Evolutionary conservation across 1,284 basidiomycete genomes (phyloP).

Genomic region (Entoloma clypeatum): DNA sequence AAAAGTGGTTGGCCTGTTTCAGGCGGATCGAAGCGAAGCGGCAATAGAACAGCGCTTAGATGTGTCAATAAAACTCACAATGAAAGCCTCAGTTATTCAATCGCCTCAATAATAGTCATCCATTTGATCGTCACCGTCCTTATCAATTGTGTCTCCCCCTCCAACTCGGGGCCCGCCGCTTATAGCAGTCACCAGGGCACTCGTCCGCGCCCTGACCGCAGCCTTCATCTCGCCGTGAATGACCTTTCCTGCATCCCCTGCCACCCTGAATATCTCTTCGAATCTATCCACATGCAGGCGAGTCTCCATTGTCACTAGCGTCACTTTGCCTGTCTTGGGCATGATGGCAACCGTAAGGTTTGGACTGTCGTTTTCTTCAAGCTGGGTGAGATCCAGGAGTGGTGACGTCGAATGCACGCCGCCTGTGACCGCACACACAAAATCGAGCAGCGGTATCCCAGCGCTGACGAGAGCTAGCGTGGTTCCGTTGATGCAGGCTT

Average conservation of each 20-base stretch:
- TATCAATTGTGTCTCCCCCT: slow-evolving; percentile 31
- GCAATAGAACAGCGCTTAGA: slow-evolving; percentile 20
- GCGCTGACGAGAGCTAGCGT: slow-evolving; percentile 89
- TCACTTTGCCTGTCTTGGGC: slow-evolving; percentile 80
- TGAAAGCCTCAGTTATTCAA: slow-evolving; percentile 4
- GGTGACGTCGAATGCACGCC: slow-evolving; percentile 77
- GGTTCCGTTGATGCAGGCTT: slow-evolving; percentile 91
- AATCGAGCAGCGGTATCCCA: slow-evolving; percentile 88
- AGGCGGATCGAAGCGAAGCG: slow-evolving; percentile 49
- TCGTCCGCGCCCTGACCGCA: slow-evolving; percentile 67
- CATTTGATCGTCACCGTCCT: slow-evolving; percentile 29
- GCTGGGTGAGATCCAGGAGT: slow-evolving; percentile 80
- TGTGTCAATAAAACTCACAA: slow-evolving; percentile 6
- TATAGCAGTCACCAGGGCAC: slow-evolving; percentile 52
- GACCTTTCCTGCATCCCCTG: slow-evolving; percentile 73
- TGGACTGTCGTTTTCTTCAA: slow-evolving; percentile 91
- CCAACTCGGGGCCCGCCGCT: slow-evolving; percentile 26
- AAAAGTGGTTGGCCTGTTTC: slow-evolving; percentile 89
- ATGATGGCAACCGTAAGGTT: slow-evolving; percentile 85
- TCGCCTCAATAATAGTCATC: slow-evolving; percentile 23
- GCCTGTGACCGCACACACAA: slow-evolving; percentile 82
- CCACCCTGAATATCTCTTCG: slow-evolving; percentile 82
- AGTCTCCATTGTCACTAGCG: slow-evolving; percentile 91
- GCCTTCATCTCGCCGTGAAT: slow-evolving; percentile 84
- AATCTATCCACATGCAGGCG: slow-evolving; percentile 92